These are phyloP conservation scores for Mortierella sp. DNA, from an alignment of 371 early-diverging fungal genomes.

Conservation along the genomic window DNA sequence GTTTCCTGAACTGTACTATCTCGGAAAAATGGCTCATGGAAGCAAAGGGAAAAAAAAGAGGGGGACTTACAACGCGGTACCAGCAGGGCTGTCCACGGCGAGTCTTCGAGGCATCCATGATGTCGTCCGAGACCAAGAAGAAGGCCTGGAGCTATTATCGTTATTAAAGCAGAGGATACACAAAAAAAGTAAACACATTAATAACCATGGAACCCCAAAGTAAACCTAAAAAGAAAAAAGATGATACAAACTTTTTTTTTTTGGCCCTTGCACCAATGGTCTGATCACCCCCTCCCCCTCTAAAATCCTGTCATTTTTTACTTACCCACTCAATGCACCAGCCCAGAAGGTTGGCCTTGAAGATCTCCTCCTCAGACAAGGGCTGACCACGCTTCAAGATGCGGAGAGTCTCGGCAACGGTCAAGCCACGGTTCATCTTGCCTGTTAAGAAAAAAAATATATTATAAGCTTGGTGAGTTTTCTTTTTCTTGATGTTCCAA, in stretches of 20 bases:
- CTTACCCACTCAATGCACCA: constrained; percentile 95
- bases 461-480: not conserved
- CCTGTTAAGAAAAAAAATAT: constrained; percentile 57
- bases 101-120: constrained; percentile 96
- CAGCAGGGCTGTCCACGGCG: constrained; percentile 97
- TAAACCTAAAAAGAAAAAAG: constrained; percentile 3
- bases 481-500: not conserved
- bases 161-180: not conserved
- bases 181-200: not conserved
- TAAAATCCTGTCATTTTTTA: no score
- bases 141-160: constrained; percentile 90
- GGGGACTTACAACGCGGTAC: constrained; percentile 75
- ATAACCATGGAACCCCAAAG: not conserved
- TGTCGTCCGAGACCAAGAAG: constrained; percentile 97
- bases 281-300: constrained; percentile 1
- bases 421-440: constrained; percentile 97
- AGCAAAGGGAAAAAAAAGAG: not conserved
- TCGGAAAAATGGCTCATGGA: not conserved
- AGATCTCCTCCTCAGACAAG: constrained; percentile 83
- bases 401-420: constrained; percentile 89
- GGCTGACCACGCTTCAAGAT: constrained; percentile 75
- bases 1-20: not conserved
- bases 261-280: not conserved
- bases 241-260: not conserved
- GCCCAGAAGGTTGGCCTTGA: constrained; percentile 90